Base-by-base conservation (phyloP, 2,329 filamentous ascomycete genomes). In the Claviceps sorghi region DNA sequence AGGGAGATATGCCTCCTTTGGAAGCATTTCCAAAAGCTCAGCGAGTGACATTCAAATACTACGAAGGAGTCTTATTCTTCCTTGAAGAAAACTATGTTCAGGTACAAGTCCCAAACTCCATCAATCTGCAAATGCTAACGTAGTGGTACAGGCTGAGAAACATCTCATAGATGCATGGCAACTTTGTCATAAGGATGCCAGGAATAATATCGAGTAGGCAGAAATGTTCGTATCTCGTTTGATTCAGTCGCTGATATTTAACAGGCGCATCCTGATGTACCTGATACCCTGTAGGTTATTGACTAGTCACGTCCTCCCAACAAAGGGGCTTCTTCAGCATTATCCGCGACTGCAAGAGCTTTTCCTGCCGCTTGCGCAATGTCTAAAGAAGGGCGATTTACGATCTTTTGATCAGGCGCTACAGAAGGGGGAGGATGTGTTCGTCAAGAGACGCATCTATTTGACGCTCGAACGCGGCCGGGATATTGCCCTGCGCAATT, bases 1-100 rank as follows among this genome's bases (percentile, higher is more conserved):
- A 74, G 55, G 78, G 80, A 45, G 91, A 98, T 61, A 84, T 98
- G 72, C 93, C 93, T 0, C 72, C 79, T 0, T 73, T 96, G 32
- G 77, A 84, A 17, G 73, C 78, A 15, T 98, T 95, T 61, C 91
- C 93, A 1, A 88, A 84, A 63, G 84, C 90, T 3, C 93, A 98
- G 62, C 82, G 88, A 57, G 90, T 96, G 42, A 96, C 91, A 0
- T 98, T 95, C 72, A 91, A 89, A 64, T 98, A 96, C 69, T 97
- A 96, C 64, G 81, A 90, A 58, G 93, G 93, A 11, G 87, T 98
- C 5, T 79, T 98, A n/a, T 79, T 83, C 53, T 98, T 98, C 64
- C 69, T 98, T 5, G 90, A 97, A 56, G 94, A 98, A 65, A 88
- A 96, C 63, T 98, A 98, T 62, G 72, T 77, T 2, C 79, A 86